Base-by-base conservation (phyloP, 2,329 filamentous ascomycete genomes). In the Beauveria medogensis region DNA sequence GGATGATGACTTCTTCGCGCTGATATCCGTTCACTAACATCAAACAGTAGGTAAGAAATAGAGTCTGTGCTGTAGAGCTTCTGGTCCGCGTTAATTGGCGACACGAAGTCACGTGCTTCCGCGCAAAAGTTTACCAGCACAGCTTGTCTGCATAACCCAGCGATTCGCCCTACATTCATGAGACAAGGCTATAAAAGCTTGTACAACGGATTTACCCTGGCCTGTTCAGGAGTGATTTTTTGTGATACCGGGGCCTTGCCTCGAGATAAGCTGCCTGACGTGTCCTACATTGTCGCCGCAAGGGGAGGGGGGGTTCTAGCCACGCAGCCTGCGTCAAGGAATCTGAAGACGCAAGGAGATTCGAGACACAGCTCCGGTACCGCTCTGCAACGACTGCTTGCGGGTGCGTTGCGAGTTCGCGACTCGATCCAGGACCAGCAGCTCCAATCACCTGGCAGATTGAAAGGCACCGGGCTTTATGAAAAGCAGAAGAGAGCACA, bases 271-370 rank as follows among this genome's bases (percentile, higher is more conserved):
- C 46, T 59, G 37, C 5, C 51, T 55, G 59, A 46, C 51, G 34
- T 50, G 59, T 50, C 43, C 43, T 28, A 55, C 59, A 48, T 30
- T 46, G n/a, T 43, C 24, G 34, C 40, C 34, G 34, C 34, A 37
- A 37, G 34, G 28, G 48, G 22, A 24, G 22, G 22, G 10, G 30
- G n/a, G 14, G 30, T 60, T 18, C 20, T 43, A 47, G 37, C 37
- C 18, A 52, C 28, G 24, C 73, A 72, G 67, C 69, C 65, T 51
- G 50, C 63, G 14, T 55, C 60, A 48, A 71, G 74, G n/a, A 46
- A 28, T 41, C n/a, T n/a, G 55, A 40, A 20, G 55, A 50, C 20
- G 30, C 44, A 46, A 50, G 20, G 20, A 16, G 6, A 40, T 28
- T 30, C 22, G 22, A 51, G 46, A 58, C 46, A 58, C 55, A 24